Evolutionary conservation across 106 monocot species (phyloP).

Genomic region (Dioscorea alata): DNA sequence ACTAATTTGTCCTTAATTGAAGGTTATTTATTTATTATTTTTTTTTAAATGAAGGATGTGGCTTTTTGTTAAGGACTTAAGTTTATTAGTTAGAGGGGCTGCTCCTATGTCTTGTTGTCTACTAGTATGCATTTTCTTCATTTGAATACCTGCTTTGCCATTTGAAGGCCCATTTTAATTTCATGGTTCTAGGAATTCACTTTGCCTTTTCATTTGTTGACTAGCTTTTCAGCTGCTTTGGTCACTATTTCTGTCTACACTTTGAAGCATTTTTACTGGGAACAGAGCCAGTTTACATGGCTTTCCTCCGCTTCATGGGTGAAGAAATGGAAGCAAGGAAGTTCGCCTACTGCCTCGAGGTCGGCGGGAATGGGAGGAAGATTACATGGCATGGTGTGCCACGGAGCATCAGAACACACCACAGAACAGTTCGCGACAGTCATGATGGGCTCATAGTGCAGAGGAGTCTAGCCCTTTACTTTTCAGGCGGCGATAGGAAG

Average conservation of each 20-base stretch:
- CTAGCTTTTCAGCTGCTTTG: conserved; percentile 11
- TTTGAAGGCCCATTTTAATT: too few relatives aligned
- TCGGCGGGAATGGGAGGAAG: conserved; percentile 11
- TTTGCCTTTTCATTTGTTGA: too few relatives aligned
- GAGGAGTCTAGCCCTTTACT: conserved; percentile 12
- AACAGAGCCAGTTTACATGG: conserved; percentile 5
- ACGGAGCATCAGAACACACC: conserved; percentile 12
- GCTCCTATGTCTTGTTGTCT: too few relatives aligned
- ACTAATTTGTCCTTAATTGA: too few relatives aligned
- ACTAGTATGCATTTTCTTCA: too few relatives aligned
- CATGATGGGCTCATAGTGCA: conserved; percentile 11
- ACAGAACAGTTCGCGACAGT: conserved; percentile 12
- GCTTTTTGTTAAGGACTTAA: too few relatives aligned
- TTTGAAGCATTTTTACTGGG: conserved; percentile 16
- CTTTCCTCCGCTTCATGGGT: conserved; percentile 16
- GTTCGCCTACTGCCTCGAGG: conserved; percentile 15
- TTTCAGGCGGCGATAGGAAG: conserved; percentile 10
- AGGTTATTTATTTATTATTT: too few relatives aligned
- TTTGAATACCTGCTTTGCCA: too few relatives aligned
- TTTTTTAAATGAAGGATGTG: too few relatives aligned
- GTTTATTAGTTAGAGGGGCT: too few relatives aligned
- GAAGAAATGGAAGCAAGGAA: conserved; percentile 13
- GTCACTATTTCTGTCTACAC: conserved; percentile 15
- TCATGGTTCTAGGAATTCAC: background rate
- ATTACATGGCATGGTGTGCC: conserved; percentile 12